Conservation (phyloP, 176 grass and related monocot species). For the Pontederia crassipes region DNA sequence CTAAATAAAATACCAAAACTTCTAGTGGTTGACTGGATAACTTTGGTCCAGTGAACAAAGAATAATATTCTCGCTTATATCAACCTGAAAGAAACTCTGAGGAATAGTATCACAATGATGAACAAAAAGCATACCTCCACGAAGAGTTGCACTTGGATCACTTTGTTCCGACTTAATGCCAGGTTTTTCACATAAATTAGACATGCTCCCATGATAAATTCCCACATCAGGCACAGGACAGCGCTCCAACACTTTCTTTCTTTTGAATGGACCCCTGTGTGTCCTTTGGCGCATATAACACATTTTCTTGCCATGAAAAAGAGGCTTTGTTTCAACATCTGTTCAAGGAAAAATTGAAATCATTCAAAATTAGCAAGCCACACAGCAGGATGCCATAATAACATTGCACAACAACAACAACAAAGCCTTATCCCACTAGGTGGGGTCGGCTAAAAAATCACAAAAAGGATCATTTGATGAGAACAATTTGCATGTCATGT, state of each 20-base stretch:
- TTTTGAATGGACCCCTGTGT: constrained; percentile 85
- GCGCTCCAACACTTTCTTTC: constrained; percentile 62
- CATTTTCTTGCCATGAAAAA: constrained; percentile 63
- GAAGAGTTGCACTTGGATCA: constrained; percentile 22
- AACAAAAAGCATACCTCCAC: constrained; percentile 36
- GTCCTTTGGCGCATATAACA: constrained; percentile 84
- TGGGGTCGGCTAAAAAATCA: too few relatives aligned
- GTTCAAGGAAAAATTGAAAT: constrained; percentile 13
- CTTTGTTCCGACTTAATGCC: constrained; percentile 23
- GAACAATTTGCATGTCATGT: background rate
- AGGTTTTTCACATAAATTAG: constrained; percentile 26
- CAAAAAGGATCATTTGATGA: background rate
- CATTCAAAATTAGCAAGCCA: constrained; percentile 15
- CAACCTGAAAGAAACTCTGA: too few relatives aligned
- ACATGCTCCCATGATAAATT: constrained; percentile 8
- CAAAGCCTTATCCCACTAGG: too few relatives aligned
- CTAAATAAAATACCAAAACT: constrained; percentile 24
- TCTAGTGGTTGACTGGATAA: constrained; percentile 35
- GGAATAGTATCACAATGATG: too few relatives aligned
- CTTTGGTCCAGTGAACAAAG: constrained; percentile 32
- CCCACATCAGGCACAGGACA: constrained; percentile 26
- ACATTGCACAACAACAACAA: background rate
- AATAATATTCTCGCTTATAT: too few relatives aligned
- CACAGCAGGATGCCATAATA: background rate
- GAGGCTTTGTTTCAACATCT: constrained; percentile 62